Conservation (phyloP, 2,329 filamentous ascomycete species). For the Elsinoe perseae region DNA sequence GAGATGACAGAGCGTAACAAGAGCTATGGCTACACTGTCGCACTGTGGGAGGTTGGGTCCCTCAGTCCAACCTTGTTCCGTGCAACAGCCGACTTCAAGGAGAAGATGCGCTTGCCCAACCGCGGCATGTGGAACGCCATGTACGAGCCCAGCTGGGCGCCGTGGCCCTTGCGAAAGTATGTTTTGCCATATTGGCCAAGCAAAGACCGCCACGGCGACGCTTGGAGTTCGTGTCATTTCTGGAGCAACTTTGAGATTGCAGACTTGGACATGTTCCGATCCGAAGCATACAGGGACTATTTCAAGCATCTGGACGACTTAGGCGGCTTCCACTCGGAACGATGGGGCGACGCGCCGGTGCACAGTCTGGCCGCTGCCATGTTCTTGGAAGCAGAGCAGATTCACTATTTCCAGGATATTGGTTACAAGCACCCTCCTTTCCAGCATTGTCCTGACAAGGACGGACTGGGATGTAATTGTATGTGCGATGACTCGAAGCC, state of each 20-base stretch:
- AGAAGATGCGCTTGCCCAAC: slow-evolving; percentile 28
- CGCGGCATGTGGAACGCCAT: slow-evolving; percentile 19
- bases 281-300: slow-evolving; percentile 40
- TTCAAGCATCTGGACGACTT: slow-evolving; percentile 44
- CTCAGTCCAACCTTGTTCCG: slow-evolving; percentile 41
- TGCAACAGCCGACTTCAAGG: slow-evolving; percentile 41
- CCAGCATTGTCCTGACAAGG: slow-evolving; percentile 12
- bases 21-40: slow-evolving; percentile 46
- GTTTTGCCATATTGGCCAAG: slow-evolving; percentile 26
- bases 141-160: slow-evolving; percentile 18
- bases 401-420: slow-evolving; percentile 46
- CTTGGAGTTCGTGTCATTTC: slow-evolving; percentile 46
- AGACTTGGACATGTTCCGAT: slow-evolving; percentile 42
- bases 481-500: slow-evolving; percentile 1
- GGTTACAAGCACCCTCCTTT: slow-evolving; percentile 18
- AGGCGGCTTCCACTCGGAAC: slow-evolving; percentile 44
- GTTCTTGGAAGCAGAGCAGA: slow-evolving; percentile 44
- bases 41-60: slow-evolving; percentile 40
- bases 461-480: slow-evolving; percentile 11
- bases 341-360: slow-evolving; percentile 43
- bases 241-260: slow-evolving; percentile 51
- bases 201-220: slow-evolving; percentile 25
- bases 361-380: slow-evolving; percentile 50
- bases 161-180: slow-evolving; percentile 33
- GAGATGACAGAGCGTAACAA: slow-evolving; percentile 31